phyloP scores from a whole-genome alignment of 495 filamentous ascomycete species.

The Cercophora newfieldiana region DNA sequence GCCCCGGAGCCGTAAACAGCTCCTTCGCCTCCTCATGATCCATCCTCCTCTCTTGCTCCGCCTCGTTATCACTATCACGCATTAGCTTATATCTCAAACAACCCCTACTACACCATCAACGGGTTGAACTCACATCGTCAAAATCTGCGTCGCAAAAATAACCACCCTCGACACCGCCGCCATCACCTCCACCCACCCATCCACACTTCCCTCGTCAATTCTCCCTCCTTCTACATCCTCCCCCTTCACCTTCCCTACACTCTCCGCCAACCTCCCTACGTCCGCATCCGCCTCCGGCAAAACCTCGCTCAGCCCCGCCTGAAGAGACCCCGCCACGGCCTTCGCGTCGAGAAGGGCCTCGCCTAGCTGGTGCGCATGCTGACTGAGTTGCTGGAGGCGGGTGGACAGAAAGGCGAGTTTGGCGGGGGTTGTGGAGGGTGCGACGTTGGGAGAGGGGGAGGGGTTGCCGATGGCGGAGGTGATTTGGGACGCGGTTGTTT shows the following conservation, averaged over 20 bases:
- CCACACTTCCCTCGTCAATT: not conserved
- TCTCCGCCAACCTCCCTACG: not conserved
- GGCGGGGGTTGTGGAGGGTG: not conserved
- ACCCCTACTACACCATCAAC: not conserved
- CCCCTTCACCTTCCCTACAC: not conserved
- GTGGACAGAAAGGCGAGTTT: constrained; percentile 7
- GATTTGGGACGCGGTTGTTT: not conserved
- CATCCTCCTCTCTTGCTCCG: not conserved
- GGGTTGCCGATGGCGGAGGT: not conserved
- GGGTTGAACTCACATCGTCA: not conserved
- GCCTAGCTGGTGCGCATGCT: constrained; percentile 9
- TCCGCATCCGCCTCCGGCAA: constrained; percentile 1
- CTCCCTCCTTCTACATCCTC: not conserved
- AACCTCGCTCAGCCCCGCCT: not conserved
- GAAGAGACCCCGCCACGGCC: not conserved
- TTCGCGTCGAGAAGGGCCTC: constrained; percentile 3
- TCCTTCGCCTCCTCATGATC: not conserved
- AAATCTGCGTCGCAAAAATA: constrained; percentile 8
- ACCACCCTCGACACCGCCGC: not conserved
- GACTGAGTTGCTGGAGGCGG: constrained; percentile 12
- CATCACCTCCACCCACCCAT: not conserved
- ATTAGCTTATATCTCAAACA: not conserved
- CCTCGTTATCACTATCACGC: not conserved
- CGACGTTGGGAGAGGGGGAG: not conserved
- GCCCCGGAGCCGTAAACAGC: not conserved